Base-by-base conservation (phyloP, 768 basidiomycete genomes). In the Mrakia gelida region DNA sequence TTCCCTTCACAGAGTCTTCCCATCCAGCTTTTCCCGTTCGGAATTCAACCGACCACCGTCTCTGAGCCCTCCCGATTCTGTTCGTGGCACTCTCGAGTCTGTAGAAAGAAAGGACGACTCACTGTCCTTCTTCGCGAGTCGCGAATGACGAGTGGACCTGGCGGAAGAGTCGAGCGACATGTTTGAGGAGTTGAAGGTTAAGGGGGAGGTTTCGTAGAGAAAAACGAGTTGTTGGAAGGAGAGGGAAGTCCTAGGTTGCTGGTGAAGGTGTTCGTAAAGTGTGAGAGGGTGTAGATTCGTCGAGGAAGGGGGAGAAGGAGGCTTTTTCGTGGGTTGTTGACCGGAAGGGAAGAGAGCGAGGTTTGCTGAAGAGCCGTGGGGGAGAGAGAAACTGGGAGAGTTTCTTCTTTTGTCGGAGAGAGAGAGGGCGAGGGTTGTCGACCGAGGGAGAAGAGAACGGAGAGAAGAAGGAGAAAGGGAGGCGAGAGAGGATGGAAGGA, bases 71-170 rank as follows among this genome's bases (percentile, higher is more conserved):
- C 21, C 23, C n/a, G 1, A 15, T 26, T n/a, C 26, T 30, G 8
- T n/a, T 26, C 43, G 49, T 8, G 9, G 5, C 11, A 18, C 34
- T 16, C 23, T 30, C 9, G 16, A 72, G 28, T 28, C 4, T 1
- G 8, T 18, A 30, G 28, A 54, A 11, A 5, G n/a, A 18, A 34
- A 15, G 52, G 13, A 3, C 15, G 52, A 56, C 52, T 49, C 71
- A 56, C 52, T 72, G 49, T 72, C 71, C 71, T 52, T 72, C 52
- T 72, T 56, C 28, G 71, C 52, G 49, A 72, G 52, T 52, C 45
- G 71, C 28, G 45, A 30, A 49, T 72, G 71, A 49, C 71, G 71
- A 49, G 71, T 21, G 11, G 49, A 49, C 8, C 52, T 45, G 49
- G 32, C 28, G 30, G 52, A 72, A 45, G 45, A 43, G 71, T 56